phyloP scores from a whole-genome alignment of 768 basidiomycete species.

The Phanerochaete sordida region DNA sequence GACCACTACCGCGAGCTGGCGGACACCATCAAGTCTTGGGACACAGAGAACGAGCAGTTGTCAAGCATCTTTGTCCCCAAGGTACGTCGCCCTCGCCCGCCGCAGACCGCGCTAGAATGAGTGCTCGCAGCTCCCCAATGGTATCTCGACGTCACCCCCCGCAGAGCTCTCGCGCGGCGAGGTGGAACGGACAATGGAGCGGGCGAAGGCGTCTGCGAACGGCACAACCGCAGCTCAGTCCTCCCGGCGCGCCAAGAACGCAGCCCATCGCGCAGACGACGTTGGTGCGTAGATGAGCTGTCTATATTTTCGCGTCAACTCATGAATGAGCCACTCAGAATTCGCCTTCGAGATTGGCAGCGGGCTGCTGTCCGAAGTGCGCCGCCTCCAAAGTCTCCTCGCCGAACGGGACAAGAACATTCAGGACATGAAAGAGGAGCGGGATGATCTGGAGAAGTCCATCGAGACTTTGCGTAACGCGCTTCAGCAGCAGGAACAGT shows the following conservation, averaged over 20 bases:
- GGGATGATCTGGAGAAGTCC: conserved; percentile 80
- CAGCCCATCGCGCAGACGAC: conserved; percentile 85
- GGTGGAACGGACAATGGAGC: conserved; percentile 40
- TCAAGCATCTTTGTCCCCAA: conserved; percentile 65
- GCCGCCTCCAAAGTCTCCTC: conserved; percentile 85
- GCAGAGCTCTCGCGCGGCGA: conserved; percentile 57
- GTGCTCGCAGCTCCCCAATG: conserved; percentile 32
- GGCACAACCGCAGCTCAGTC: conserved; percentile 83
- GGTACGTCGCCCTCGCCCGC: conserved; percentile 37
- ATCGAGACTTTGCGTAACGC: conserved; percentile 71
- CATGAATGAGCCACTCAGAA: conserved; percentile 46
- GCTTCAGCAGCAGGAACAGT: conserved; percentile 75
- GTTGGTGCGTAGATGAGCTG: conserved; percentile 55
- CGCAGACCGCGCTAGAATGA: not conserved
- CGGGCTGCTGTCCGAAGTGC: conserved; percentile 85
- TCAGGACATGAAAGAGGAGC: conserved; percentile 88
- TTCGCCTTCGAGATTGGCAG: conserved; percentile 99
- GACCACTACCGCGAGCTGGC: conserved; percentile 75
- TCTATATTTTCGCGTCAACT: not conserved
- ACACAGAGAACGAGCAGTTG: conserved; percentile 72
- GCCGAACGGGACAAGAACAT: conserved; percentile 92
- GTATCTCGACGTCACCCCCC: conserved; percentile 31
- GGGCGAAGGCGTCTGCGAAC: conserved; percentile 50
- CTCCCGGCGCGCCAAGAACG: conserved; percentile 82
- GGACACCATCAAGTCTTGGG: conserved; percentile 74